These are phyloP conservation scores for Fusarium chaquense DNA, from an alignment of 2,329 filamentous ascomycete species.

Conservation along the genomic window DNA sequence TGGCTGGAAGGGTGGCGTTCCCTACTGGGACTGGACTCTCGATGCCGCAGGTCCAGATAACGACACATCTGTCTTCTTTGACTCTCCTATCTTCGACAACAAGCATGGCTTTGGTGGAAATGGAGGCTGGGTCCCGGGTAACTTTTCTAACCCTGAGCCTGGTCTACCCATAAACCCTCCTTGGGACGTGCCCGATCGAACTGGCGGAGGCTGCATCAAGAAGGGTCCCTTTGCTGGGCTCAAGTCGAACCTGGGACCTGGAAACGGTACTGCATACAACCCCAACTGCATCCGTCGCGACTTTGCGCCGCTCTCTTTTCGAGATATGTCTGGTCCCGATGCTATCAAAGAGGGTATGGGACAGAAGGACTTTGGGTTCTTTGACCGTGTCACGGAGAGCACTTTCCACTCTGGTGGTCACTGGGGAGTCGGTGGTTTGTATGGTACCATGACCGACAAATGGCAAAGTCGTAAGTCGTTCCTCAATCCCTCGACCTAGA, in stretches of 20 bases:
- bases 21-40: constrained; percentile 44
- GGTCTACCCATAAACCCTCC: constrained; percentile 32
- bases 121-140: constrained; percentile 32
- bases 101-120: constrained; percentile 38
- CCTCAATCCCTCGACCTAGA: accelerated
- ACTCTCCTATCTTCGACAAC: constrained; percentile 51
- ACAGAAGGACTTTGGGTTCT: constrained; percentile 43
- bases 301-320: constrained; percentile 28
- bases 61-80: constrained; percentile 27
- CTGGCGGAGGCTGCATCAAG: constrained; percentile 43
- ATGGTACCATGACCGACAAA: constrained; percentile 44
- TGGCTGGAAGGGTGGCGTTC: constrained; percentile 41
- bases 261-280: constrained; percentile 16
- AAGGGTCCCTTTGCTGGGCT: constrained; percentile 44
- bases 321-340: constrained; percentile 23
- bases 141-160: constrained; percentile 25
- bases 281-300: constrained; percentile 26
- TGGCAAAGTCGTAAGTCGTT: constrained; percentile 24
- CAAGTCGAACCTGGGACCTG: constrained; percentile 24
- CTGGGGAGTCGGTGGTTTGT: constrained; percentile 47
- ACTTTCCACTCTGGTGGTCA: constrained; percentile 47
- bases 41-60: constrained; percentile 31
- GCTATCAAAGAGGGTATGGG: constrained; percentile 32
- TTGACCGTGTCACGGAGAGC: constrained; percentile 39
- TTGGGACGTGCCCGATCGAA: constrained; percentile 33